phyloP scores from a whole-genome alignment of 73 alveolate genomes.

The Tetrahymena thermophila region DNA sequence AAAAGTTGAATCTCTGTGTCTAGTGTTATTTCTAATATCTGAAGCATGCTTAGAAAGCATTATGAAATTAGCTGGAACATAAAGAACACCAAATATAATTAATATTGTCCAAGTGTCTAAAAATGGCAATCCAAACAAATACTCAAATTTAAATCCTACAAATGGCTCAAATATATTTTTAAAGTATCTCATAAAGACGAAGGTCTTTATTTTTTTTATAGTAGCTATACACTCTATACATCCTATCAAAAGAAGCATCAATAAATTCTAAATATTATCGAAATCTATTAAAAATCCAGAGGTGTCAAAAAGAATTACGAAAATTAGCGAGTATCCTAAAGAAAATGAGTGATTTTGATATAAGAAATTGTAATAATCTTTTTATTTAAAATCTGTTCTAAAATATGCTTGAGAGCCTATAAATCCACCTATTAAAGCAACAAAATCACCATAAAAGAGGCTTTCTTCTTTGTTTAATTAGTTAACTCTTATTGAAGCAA shows the following conservation, averaged over 20 bases:
- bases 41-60: neutral
- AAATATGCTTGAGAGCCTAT: neutral
- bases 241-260: neutral
- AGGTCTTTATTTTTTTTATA: neutral
- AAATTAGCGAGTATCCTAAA: neutral
- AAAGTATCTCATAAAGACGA: neutral
- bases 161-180: neutral
- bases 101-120: neutral
- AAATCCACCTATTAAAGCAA: neutral
- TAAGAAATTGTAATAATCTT: neutral
- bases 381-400: neutral
- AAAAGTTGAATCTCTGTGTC: neutral
- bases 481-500: neutral
- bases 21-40: neutral
- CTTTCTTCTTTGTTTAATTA: neutral
- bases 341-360: neutral
- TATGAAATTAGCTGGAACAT: neutral
- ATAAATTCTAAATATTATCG: neutral
- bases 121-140: neutral
- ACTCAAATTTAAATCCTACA: neutral
- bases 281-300: neutral
- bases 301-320: neutral
- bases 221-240: neutral
- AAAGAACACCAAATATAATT: neutral
- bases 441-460: neutral